Conservation (phyloP, 2,329 filamentous ascomycete species). For the Colletotrichum filicis region DNA sequence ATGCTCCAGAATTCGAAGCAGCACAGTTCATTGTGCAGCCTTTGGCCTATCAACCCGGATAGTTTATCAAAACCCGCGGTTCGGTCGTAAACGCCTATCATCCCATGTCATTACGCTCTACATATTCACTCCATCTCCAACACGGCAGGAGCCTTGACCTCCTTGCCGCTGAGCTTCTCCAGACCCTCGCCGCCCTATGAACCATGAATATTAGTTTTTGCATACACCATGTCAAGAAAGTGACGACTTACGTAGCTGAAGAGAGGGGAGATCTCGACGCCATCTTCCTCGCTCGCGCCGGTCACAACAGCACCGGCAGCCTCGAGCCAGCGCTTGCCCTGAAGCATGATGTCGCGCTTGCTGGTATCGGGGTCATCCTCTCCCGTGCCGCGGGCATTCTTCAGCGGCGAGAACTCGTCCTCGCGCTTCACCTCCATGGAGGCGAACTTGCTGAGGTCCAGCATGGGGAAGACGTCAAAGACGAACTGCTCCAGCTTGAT, state of each 20-base stretch:
- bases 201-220: slow-evolving; percentile 35
- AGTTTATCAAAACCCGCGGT: not conserved
- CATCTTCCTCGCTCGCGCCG: slow-evolving; percentile 69
- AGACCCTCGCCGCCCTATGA: slow-evolving; percentile 71
- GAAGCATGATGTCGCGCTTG: slow-evolving; percentile 87
- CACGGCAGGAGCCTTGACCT: slow-evolving; percentile 63
- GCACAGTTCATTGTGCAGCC: not conserved
- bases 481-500: slow-evolving; percentile 99
- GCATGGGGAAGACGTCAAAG: slow-evolving; percentile 96
- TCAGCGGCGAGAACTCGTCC: slow-evolving; percentile 97
- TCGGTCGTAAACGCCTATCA: slow-evolving; percentile 16
- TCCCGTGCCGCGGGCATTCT: slow-evolving; percentile 86
- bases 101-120: slow-evolving; percentile 19
- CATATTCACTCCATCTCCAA: slow-evolving; percentile 56
- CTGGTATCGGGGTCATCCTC: slow-evolving; percentile 96
- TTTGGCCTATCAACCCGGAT: not conserved
- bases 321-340: slow-evolving; percentile 88
- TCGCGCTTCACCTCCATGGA: slow-evolving; percentile 96
- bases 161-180: slow-evolving; percentile 63
- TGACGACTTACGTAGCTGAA: slow-evolving; percentile 88
- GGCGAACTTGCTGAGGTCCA: slow-evolving; percentile 88
- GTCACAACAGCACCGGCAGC: slow-evolving; percentile 81
- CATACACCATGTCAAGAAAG: not conserved
- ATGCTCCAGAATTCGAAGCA: not conserved
- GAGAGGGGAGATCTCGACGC: slow-evolving; percentile 91